These are phyloP conservation scores for Claviceps fusiformis DNA, from an alignment of 2,329 filamentous ascomycete genomes.

Conservation along the genomic window DNA sequence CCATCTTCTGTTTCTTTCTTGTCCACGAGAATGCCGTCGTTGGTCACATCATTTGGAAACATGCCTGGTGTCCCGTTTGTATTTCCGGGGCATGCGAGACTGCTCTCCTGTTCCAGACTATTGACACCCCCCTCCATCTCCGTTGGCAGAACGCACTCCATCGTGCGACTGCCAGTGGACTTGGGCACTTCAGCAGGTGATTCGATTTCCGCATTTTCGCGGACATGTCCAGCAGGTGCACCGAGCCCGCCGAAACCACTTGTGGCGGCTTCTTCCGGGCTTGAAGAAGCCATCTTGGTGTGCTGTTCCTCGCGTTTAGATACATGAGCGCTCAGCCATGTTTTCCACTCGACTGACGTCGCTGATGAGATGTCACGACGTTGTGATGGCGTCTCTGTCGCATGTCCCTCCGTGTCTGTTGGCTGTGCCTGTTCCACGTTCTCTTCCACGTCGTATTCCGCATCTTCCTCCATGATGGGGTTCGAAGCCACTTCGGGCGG, in stretches of 20 bases:
- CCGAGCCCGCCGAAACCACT: not conserved
- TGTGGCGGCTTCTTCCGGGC: not conserved
- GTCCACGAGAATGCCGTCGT: not conserved
- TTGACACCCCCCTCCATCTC: not conserved
- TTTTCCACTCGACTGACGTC: constrained; percentile 42
- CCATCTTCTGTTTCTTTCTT: not conserved
- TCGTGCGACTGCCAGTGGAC: not conserved
- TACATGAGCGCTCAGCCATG: constrained; percentile 37
- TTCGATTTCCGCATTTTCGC: constrained; percentile 37
- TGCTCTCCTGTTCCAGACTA: not conserved
- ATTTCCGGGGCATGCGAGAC: not conserved
- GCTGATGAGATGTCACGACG: constrained; percentile 26
- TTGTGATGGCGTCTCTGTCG: constrained; percentile 6
- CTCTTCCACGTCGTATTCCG: not conserved
- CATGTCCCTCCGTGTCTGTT: not conserved
- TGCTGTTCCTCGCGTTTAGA: constrained; percentile 27
- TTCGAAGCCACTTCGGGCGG: not conserved
- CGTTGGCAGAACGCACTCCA: not conserved
- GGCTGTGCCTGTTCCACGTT: not conserved
- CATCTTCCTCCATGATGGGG: not conserved
- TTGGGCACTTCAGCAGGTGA: constrained; percentile 11
- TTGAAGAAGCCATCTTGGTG: constrained; percentile 2
- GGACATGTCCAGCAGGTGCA: constrained; percentile 26
- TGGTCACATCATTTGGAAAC: not conserved
- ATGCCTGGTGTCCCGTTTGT: not conserved